Percentiles rank a stretch among this genome's conserved stretches.
phyloP scores from a whole-genome alignment of 2,329 filamentous ascomycete species.

The Metarhizium brunneum region DNA sequence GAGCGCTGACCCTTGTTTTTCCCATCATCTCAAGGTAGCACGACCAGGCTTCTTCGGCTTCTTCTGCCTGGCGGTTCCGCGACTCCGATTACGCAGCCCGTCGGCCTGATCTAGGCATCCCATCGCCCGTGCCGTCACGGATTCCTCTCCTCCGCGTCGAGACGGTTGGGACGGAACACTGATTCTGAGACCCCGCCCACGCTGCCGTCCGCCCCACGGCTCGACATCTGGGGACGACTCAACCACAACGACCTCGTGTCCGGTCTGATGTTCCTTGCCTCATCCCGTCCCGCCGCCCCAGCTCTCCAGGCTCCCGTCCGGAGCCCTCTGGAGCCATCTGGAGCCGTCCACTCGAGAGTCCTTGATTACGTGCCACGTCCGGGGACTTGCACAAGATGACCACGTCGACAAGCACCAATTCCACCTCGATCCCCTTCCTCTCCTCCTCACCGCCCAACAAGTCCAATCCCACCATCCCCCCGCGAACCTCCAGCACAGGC shows the following conservation, averaged over 20 bases:
- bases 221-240: not conserved
- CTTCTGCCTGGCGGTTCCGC: too few relatives aligned
- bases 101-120: too few relatives aligned
- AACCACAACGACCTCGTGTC: not conserved
- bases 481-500: slow-evolving; percentile 53
- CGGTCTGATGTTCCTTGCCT: not conserved
- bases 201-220: not conserved
- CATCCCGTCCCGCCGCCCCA: not conserved
- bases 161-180: too few relatives aligned
- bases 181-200: too few relatives aligned
- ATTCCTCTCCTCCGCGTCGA: too few relatives aligned
- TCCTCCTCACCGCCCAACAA: slow-evolving; percentile 43
- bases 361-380: too few relatives aligned
- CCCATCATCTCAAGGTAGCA: too few relatives aligned
- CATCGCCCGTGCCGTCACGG: too few relatives aligned
- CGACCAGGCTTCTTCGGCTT: too few relatives aligned
- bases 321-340: not conserved
- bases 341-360: not conserved
- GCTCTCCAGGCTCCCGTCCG: not conserved
- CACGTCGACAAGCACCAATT: slow-evolving; percentile 12
- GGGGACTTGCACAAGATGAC: slow-evolving; percentile 12
- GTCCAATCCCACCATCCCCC: slow-evolving; percentile 54
- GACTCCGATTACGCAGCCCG: too few relatives aligned
- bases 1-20: too few relatives aligned
- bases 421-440: not conserved